Conservation (phyloP, 106 monocot species). For the Xerophyta viscosa region DNA sequence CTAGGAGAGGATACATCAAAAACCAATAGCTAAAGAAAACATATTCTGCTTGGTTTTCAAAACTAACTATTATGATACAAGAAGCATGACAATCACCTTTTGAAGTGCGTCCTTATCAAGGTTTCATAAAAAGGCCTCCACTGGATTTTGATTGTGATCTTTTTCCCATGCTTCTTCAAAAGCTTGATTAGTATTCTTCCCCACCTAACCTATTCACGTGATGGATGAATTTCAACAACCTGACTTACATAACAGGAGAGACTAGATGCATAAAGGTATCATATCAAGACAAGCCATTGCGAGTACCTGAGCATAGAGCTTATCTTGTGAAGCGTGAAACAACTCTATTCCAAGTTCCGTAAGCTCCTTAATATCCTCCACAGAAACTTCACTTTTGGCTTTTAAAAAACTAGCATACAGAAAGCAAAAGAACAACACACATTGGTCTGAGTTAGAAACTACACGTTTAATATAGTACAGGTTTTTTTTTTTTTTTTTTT, state of each 20-base stretch:
- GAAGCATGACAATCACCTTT: slow-evolving; percentile 38
- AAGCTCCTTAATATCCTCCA: slow-evolving; percentile 59
- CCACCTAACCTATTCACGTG: slow-evolving; percentile 80
- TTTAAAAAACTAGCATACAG: slow-evolving; percentile 55
- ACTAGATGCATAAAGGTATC: background rate
- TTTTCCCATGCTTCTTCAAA: slow-evolving; percentile 83
- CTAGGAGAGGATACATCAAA: too few relatives aligned
- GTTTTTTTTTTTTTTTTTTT: too few relatives aligned
- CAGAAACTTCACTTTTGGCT: slow-evolving; percentile 82
- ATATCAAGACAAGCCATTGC: background rate
- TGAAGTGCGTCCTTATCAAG: slow-evolving; percentile 85
- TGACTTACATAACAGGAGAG: background rate
- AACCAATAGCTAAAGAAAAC: too few relatives aligned
- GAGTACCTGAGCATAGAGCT: slow-evolving; percentile 79
- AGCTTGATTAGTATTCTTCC: slow-evolving; percentile 63
- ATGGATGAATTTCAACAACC: background rate
- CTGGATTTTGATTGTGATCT: slow-evolving; percentile 46
- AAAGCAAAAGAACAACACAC: background rate
- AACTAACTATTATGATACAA: background rate
- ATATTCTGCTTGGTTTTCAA: too few relatives aligned
- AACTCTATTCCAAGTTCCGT: slow-evolving; percentile 67
- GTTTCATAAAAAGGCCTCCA: slow-evolving; percentile 90
- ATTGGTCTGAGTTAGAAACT: too few relatives aligned
- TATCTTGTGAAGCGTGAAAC: slow-evolving; percentile 77
- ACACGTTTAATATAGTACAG: too few relatives aligned